Conservation (phyloP, 1,139 yeast genomes). For the Candida glucosophila region DNA sequence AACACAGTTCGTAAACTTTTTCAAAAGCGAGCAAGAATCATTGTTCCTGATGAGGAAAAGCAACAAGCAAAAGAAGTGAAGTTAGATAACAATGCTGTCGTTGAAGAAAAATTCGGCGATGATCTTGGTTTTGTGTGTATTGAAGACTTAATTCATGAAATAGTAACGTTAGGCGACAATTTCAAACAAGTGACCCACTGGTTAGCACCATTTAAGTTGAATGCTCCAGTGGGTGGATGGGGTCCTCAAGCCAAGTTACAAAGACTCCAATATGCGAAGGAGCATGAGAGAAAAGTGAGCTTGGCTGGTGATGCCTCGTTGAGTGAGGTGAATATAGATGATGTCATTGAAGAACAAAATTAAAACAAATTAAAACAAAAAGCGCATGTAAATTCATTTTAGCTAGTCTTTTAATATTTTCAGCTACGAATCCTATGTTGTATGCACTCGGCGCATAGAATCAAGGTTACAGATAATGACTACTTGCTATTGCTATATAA, state of each 20-base stretch:
- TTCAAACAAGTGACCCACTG: slow-evolving; percentile 54
- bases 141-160: slow-evolving; percentile 70
- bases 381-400: no score
- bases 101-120: slow-evolving; percentile 62
- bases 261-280: slow-evolving; percentile 35
- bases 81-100: slow-evolving; percentile 63
- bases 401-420: no score
- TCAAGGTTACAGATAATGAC: no score
- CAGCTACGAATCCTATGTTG: no score
- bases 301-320: slow-evolving; percentile 59
- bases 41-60: slow-evolving; percentile 23
- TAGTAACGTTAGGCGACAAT: slow-evolving; percentile 51
- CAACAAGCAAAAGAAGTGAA: slow-evolving; percentile 24
- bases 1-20: slow-evolving; percentile 61
- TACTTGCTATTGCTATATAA: no score
- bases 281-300: slow-evolving; percentile 39
- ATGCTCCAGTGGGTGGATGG: slow-evolving; percentile 66
- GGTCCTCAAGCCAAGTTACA: slow-evolving; percentile 52
- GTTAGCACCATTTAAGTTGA: slow-evolving; percentile 61
- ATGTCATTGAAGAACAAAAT: slow-evolving; percentile 54
- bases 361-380: no score
- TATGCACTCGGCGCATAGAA: no score
- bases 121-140: slow-evolving; percentile 66
- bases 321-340: slow-evolving; percentile 62
- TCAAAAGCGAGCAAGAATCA: slow-evolving; percentile 65